phyloP scores from a whole-genome alignment of 768 basidiomycete species.

The Mycena venus region DNA sequence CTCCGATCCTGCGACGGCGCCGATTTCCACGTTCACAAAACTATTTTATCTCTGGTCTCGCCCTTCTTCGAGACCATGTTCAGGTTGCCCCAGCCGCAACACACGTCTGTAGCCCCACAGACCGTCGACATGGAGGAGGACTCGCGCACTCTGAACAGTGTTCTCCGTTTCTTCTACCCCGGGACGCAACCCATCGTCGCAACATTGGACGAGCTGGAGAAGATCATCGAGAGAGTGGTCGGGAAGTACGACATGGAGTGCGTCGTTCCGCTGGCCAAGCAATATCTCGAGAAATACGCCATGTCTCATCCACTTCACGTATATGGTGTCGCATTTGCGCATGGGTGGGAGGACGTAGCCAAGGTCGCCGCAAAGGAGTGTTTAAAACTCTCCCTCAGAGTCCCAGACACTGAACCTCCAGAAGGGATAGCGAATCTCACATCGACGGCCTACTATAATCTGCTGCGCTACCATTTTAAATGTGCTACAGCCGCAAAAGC shows the following conservation, averaged over 20 bases:
- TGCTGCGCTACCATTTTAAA: background rate
- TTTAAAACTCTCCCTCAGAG: background rate
- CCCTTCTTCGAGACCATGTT: too few relatives aligned
- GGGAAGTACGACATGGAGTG: conserved; percentile 2
- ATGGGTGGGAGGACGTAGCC: background rate
- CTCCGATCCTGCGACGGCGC: background rate
- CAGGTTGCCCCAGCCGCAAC: background rate
- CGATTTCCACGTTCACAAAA: background rate
- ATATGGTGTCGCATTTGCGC: background rate
- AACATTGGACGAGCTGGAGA: background rate
- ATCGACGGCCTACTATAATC: background rate
- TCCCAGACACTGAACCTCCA: background rate
- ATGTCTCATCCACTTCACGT: background rate
- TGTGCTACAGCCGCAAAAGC: background rate
- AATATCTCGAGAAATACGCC: background rate
- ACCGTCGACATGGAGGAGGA: background rate
- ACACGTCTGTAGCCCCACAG: background rate
- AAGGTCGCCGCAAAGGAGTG: background rate
- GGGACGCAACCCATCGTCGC: background rate
- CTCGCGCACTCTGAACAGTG: background rate
- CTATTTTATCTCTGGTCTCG: background rate
- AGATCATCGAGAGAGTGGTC: background rate
- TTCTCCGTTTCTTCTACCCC: background rate
- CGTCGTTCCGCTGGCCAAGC: background rate
- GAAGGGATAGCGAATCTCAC: background rate